phyloP scores from a whole-genome alignment of 1,139 yeast genomes.

The Protomyces pachydermus region DNA sequence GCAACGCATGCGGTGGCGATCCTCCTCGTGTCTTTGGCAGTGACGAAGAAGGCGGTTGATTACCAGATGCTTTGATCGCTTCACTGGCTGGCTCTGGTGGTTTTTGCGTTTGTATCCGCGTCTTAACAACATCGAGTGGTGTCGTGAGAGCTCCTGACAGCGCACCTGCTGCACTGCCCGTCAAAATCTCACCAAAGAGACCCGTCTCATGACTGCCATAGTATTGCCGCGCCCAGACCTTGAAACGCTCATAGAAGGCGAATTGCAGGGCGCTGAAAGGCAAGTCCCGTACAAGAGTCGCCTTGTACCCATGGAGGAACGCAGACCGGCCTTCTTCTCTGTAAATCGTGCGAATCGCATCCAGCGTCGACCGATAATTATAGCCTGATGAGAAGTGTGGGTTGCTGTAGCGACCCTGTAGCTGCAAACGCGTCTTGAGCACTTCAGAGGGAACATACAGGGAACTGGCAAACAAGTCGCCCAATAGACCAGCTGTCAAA shows the following conservation, averaged over 20 bases:
- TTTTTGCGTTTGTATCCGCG: slow-evolving; percentile 78
- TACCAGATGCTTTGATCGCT: neutral
- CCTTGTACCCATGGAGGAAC: slow-evolving; percentile 84
- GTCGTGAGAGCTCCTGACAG: slow-evolving; percentile 73
- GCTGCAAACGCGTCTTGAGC: slow-evolving; percentile 83
- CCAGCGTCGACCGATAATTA: slow-evolving; percentile 62
- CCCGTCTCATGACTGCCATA: slow-evolving; percentile 41
- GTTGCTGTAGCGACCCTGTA: slow-evolving; percentile 83
- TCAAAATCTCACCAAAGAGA: slow-evolving; percentile 63
- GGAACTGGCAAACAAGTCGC: slow-evolving; percentile 85
- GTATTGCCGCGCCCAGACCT: slow-evolving; percentile 38
- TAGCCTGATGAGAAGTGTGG: slow-evolving; percentile 76
- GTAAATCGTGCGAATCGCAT: slow-evolving; percentile 55
- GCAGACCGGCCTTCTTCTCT: slow-evolving; percentile 67
- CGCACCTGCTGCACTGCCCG: slow-evolving; percentile 98
- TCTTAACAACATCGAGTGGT: slow-evolving; percentile 87
- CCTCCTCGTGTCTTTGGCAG: slow-evolving; percentile 18
- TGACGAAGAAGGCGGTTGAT: neutral
- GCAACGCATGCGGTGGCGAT: slow-evolving; percentile 23
- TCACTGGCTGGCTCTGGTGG: slow-evolving; percentile 6
- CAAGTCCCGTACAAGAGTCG: slow-evolving; percentile 81
- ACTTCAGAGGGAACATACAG: slow-evolving; percentile 97
- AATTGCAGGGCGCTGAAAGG: slow-evolving; percentile 95
- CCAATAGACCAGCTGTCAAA: slow-evolving; percentile 78
- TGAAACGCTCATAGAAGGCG: slow-evolving; percentile 73